These are phyloP conservation scores for Quaeritorhiza haematococci DNA, from an alignment of 371 early-diverging fungal species.

Conservation along the genomic window DNA sequence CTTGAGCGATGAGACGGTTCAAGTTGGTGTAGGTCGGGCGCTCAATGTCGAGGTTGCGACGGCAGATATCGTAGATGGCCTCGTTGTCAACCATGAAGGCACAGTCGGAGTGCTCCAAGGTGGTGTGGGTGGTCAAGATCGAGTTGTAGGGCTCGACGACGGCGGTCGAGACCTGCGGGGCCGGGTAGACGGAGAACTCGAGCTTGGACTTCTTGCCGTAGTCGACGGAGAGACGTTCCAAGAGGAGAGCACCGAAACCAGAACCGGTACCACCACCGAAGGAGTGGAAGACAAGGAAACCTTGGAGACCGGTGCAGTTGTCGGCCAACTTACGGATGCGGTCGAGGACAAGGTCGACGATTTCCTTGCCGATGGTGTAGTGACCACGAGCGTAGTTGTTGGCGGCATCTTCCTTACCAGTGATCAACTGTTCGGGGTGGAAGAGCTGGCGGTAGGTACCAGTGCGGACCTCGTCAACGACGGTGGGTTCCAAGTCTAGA, in stretches of 20 bases:
- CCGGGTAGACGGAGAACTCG: constrained; percentile 98
- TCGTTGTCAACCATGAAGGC: constrained; percentile 99
- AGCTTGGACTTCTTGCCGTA: constrained; percentile 99
- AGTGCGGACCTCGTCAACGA: constrained; percentile 94
- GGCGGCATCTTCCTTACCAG: constrained; percentile 99
- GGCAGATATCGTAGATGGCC: constrained; percentile 99
- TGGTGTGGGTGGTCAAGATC: constrained; percentile 97
- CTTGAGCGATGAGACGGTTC: constrained; percentile 98
- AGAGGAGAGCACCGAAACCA: constrained; percentile 96
- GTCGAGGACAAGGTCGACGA: constrained; percentile 93
- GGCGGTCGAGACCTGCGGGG: constrained; percentile 96
- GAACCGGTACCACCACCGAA: constrained; percentile 99
- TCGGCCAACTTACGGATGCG: constrained; percentile 96
- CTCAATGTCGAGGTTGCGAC: constrained; percentile 95
- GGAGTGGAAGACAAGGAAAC: constrained; percentile 96
- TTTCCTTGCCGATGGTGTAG: constrained; percentile 98
- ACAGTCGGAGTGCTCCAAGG: constrained; percentile 97
- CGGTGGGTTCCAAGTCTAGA: constrained; percentile 90
- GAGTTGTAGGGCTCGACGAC: constrained; percentile 99
- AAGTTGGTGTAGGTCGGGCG: constrained; percentile 97
- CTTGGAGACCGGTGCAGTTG: constrained; percentile 96
- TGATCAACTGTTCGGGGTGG: constrained; percentile 98
- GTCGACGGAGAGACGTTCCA: constrained; percentile 95
- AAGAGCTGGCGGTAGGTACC: constrained; percentile 95
- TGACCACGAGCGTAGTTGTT: constrained; percentile 99